These are phyloP conservation scores for Barnettozyma siamensis DNA, from an alignment of 805 yeast genomes.

Conservation along the genomic window DNA sequence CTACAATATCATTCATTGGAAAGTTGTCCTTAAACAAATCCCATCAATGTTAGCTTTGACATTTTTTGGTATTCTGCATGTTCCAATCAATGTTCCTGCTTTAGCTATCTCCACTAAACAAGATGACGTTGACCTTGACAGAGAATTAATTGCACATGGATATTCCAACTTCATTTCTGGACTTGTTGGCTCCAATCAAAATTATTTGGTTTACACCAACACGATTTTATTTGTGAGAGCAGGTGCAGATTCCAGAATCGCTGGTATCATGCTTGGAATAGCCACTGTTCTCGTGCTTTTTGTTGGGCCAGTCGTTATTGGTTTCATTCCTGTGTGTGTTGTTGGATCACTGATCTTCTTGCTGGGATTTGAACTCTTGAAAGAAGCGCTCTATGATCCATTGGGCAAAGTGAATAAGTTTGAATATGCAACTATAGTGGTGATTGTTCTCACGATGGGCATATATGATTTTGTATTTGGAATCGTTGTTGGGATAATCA, in stretches of 20 bases:
- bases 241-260: slow-evolving; percentile 85
- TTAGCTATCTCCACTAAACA: slow-evolving; percentile 84
- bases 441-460: slow-evolving; percentile 91
- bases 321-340: slow-evolving; percentile 91
- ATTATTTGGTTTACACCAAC: slow-evolving; percentile 92
- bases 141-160: slow-evolving; percentile 94
- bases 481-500: slow-evolving; percentile 78
- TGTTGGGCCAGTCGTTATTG: slow-evolving; percentile 85
- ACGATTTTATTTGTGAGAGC: slow-evolving; percentile 87
- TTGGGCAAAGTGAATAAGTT: slow-evolving; percentile 65
- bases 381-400: slow-evolving; percentile 84
- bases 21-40: slow-evolving; percentile 54
- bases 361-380: slow-evolving; percentile 82
- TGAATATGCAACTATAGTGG: slow-evolving; percentile 79
- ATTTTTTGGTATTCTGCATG: slow-evolving; percentile 92
- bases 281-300: slow-evolving; percentile 80
- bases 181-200: slow-evolving; percentile 79
- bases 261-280: slow-evolving; percentile 83
- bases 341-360: slow-evolving; percentile 90
- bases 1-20: slow-evolving; percentile 70
- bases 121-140: slow-evolving; percentile 80
- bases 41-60: slow-evolving; percentile 96
- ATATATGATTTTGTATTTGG: slow-evolving; percentile 93
- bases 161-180: slow-evolving; percentile 85
- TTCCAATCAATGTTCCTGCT: slow-evolving; percentile 97